phyloP scores from a whole-genome alignment of 129 eudicot genomes.

The Flaveria sonorensis region DNA sequence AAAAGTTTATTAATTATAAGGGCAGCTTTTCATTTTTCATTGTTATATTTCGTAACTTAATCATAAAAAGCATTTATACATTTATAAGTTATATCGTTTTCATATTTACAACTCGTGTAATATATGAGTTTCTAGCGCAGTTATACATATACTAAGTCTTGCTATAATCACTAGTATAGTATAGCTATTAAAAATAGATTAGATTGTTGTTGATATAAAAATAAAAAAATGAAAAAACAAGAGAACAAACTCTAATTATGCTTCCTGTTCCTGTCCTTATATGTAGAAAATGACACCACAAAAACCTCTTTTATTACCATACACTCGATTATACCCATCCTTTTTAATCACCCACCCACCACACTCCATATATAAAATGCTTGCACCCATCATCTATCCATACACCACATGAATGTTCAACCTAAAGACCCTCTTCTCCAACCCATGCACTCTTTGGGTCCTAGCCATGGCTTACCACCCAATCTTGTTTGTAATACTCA shows the following conservation, averaged over 20 bases:
- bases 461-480: slow-evolving; percentile 40
- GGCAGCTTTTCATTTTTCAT: no score
- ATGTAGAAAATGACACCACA: slow-evolving; percentile 55
- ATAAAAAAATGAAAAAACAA: slow-evolving; percentile 29
- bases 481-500: slow-evolving; percentile 20
- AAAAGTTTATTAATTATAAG: no score
- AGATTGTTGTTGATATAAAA: no score
- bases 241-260: slow-evolving; percentile 52
- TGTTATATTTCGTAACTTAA: no score
- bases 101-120: no score
- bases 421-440: slow-evolving; percentile 31
- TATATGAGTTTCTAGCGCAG: no score
- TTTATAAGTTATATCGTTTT: no score
- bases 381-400: slow-evolving; percentile 29
- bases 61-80: no score
- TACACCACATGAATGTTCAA: slow-evolving; percentile 33
- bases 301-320: slow-evolving; percentile 38
- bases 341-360: slow-evolving; percentile 18
- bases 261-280: slow-evolving; percentile 46
- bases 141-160: no score
- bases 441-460: slow-evolving; percentile 21
- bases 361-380: slow-evolving; percentile 34
- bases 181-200: no score
- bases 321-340: slow-evolving; percentile 37
- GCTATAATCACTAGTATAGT: no score